Conservation (phyloP, 352 stramenopile genomes). For the Pythium chondricola region DNA sequence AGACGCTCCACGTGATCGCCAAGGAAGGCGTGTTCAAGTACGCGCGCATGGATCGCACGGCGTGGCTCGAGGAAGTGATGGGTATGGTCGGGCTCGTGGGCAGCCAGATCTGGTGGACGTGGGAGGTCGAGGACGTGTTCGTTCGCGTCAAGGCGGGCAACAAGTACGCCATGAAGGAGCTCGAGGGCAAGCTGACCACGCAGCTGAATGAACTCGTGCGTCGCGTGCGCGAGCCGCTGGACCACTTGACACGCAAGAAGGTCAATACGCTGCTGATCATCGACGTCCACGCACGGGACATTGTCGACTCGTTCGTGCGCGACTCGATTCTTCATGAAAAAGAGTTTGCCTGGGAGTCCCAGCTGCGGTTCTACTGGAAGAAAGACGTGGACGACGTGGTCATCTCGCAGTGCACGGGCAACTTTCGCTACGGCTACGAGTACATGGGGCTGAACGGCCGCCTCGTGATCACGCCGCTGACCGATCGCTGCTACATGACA, state of each 20-base stretch:
- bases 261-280: slow-evolving; percentile 91
- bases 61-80: slow-evolving; percentile 86
- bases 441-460: slow-evolving; percentile 91
- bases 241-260: slow-evolving; percentile 86
- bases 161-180: slow-evolving; percentile 93
- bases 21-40: slow-evolving; percentile 94
- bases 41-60: slow-evolving; percentile 71
- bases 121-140: slow-evolving; percentile 93
- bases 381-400: slow-evolving; percentile 88
- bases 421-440: slow-evolving; percentile 92
- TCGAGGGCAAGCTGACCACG: slow-evolving; percentile 83
- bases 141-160: slow-evolving; percentile 81
- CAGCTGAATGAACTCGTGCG: slow-evolving; percentile 90
- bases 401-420: slow-evolving; percentile 89
- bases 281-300: slow-evolving; percentile 87
- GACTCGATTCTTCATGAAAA: slow-evolving; percentile 89
- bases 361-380: slow-evolving; percentile 89
- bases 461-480: slow-evolving; percentile 91
- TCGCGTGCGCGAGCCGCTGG: slow-evolving; percentile 84
- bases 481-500: slow-evolving; percentile 93
- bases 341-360: slow-evolving; percentile 88
- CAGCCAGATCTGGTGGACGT: slow-evolving; percentile 93
- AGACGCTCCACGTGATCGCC: slow-evolving; percentile 81
- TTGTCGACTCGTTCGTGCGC: slow-evolving; percentile 87
- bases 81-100: slow-evolving; percentile 91